A percentile compares a stretch with the other conserved stretches of the same genome.
Evolutionary conservation across 768 basidiomycete species (phyloP).

Genomic region (Daedalea quercina): DNA sequence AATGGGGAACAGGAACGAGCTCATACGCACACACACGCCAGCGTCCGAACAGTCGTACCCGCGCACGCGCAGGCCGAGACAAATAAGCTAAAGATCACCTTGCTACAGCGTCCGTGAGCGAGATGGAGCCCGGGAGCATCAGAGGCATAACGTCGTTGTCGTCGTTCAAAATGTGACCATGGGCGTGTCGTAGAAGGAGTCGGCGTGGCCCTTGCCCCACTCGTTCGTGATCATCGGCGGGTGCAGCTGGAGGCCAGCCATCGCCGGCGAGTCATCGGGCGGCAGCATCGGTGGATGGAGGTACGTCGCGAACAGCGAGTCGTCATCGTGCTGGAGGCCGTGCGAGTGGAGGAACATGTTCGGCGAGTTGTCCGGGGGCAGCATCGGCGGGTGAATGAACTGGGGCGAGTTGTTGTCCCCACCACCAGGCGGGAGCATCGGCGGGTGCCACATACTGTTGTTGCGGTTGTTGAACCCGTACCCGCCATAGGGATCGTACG

Average conservation of each 20-base stretch:
- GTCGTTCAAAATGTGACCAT: slow-evolving; percentile 29
- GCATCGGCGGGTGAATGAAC: slow-evolving; percentile 66
- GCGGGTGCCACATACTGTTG: slow-evolving; percentile 72
- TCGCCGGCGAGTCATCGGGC: slow-evolving; percentile 29
- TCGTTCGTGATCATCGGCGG: slow-evolving; percentile 31
- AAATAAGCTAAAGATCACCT: not conserved
- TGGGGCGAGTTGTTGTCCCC: slow-evolving; percentile 44
- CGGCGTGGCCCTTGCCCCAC: slow-evolving; percentile 21
- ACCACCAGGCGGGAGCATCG: slow-evolving; percentile 64
- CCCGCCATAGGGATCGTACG: slow-evolving; percentile 49
- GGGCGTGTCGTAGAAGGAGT: slow-evolving; percentile 24
- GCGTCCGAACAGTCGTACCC: slow-evolving; percentile 5
- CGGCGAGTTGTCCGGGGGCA: slow-evolving; percentile 52
- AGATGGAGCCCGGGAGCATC: slow-evolving; percentile 4
- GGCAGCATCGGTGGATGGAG: slow-evolving; percentile 51
- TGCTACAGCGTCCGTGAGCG: slow-evolving; percentile 2
- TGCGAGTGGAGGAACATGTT: slow-evolving; percentile 72
- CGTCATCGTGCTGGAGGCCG: slow-evolving; percentile 57
- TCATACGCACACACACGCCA: slow-evolving; percentile 14
- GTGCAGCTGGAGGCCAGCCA: slow-evolving; percentile 23
- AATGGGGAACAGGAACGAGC: slow-evolving; percentile 1
- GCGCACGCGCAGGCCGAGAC: slow-evolving; percentile 1
- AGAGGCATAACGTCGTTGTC: slow-evolving; percentile 8
- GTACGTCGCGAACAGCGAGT: slow-evolving; percentile 47
- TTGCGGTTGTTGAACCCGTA: slow-evolving; percentile 48